Evolutionary conservation across 1,284 basidiomycete species (phyloP).

Genomic region (Trametes polyzona): DNA sequence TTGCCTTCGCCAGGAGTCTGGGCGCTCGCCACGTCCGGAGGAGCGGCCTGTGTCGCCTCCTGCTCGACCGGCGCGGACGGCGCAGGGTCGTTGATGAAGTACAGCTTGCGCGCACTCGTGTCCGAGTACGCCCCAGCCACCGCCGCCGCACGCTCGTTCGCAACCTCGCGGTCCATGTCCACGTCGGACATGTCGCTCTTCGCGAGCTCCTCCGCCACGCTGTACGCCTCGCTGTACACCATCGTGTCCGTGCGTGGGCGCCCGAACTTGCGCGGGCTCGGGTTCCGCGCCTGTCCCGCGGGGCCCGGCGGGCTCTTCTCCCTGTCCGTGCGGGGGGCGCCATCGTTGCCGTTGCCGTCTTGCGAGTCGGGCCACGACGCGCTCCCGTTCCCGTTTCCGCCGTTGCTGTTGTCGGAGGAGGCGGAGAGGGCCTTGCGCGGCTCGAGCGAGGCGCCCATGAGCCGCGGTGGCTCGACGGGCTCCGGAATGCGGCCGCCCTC

Average conservation of each 20-base stretch:
- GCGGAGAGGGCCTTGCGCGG: background rate
- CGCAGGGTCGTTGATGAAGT: background rate
- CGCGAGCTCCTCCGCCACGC: constrained; percentile 46
- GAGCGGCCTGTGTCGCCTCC: too few species aligned
- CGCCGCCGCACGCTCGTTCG: constrained; percentile 16
- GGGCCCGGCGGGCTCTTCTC: constrained; percentile 35
- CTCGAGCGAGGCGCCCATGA: constrained; percentile 45
- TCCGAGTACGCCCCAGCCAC: too few species aligned
- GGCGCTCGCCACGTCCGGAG: too few species aligned
- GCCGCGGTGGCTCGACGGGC: constrained; percentile 50
- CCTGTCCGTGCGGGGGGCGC: constrained; percentile 2
- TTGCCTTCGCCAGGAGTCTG: too few species aligned
- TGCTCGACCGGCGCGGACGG: background rate
- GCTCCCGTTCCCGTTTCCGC: too few species aligned
- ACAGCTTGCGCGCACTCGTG: background rate
- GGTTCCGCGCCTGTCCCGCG: constrained; percentile 34
- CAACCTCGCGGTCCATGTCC: constrained; percentile 27
- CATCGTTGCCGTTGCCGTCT: too few species aligned
- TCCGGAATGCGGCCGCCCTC: constrained; percentile 29
- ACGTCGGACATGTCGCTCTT: constrained; percentile 33
- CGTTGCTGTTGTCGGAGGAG: too few species aligned
- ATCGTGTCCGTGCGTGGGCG: constrained; percentile 76
- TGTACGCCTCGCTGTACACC: constrained; percentile 64
- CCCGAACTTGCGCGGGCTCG: constrained; percentile 59
- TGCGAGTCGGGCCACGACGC: background rate